phyloP scores from a whole-genome alignment of 2,329 filamentous ascomycete species.

The Tolypocladium tropicale region DNA sequence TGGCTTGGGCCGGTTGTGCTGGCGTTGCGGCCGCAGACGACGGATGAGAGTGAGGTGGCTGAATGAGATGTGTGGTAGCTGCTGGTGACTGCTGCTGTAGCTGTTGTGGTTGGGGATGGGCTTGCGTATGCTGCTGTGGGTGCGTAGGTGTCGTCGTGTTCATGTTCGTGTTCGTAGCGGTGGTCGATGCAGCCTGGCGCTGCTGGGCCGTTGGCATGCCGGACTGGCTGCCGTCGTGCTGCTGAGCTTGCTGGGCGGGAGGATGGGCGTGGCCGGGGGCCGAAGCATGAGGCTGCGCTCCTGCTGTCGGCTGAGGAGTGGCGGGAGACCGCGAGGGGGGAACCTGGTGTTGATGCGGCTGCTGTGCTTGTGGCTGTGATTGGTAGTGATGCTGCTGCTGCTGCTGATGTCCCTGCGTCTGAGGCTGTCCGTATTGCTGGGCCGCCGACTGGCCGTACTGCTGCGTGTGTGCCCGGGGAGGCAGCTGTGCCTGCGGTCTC shows the following conservation, averaged over 20 bases:
- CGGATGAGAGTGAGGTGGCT: slow-evolving; percentile 1
- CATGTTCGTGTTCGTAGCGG: not conserved
- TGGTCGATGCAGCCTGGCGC: not conserved
- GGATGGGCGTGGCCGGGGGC: not conserved
- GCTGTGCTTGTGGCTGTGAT: slow-evolving; percentile 10
- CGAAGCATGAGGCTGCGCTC: slow-evolving; percentile 4
- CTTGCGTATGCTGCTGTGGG: slow-evolving; percentile 5
- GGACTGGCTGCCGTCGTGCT: not conserved
- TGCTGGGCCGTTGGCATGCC: not conserved
- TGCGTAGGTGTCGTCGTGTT: not conserved
- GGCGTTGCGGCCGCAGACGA: not conserved
- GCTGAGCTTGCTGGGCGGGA: not conserved
- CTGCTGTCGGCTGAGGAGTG: not conserved
- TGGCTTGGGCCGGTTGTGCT: slow-evolving; percentile 2
- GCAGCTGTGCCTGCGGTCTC: slow-evolving; percentile 16
- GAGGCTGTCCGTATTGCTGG: not conserved
- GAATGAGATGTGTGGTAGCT: not conserved
- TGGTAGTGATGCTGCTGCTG: slow-evolving; percentile 9
- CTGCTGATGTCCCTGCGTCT: slow-evolving; percentile 8
- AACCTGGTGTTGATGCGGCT: slow-evolving; percentile 9
- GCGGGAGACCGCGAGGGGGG: not conserved
- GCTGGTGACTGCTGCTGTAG: not conserved
- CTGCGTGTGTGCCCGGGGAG: slow-evolving; percentile 18
- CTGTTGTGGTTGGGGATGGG: slow-evolving; percentile 5
- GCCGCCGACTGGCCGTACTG: slow-evolving; percentile 5